Evolutionary conservation across 352 stramenopile genomes (phyloP).

Genomic region (Globisporangium acanthophoron): DNA sequence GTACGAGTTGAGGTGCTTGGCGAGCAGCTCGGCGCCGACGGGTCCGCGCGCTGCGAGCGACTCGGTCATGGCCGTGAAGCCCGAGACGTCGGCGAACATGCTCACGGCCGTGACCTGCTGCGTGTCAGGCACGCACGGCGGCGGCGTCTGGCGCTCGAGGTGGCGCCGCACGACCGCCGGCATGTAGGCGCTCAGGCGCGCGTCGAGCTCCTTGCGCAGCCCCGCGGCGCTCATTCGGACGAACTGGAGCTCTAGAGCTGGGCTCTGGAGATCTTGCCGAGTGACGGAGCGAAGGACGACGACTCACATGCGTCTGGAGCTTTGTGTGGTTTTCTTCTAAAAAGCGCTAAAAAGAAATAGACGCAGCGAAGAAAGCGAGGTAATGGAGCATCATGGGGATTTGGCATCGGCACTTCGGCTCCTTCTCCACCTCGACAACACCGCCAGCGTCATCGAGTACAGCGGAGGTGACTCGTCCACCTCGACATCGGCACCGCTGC

Average conservation of each 20-base stretch:
- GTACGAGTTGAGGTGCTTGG: constrained; percentile 92
- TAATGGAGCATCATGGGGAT: too few relatives aligned
- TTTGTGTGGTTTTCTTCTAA: too few relatives aligned
- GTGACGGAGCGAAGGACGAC: not conserved
- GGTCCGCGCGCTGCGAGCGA: constrained; percentile 80
- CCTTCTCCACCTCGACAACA: too few relatives aligned
- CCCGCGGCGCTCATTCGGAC: constrained; percentile 12
- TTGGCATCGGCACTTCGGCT: too few relatives aligned
- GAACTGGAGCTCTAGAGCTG: not conserved
- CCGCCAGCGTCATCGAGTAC: too few relatives aligned
- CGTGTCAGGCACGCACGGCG: constrained; percentile 51
- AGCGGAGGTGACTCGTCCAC: too few relatives aligned
- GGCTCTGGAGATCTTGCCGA: too few relatives aligned
- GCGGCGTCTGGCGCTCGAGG: constrained; percentile 44
- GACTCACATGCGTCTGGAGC: too few relatives aligned
- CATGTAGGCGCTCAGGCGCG: constrained; percentile 76
- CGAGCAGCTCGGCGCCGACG: constrained; percentile 86
- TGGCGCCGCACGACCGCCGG: constrained; percentile 74
- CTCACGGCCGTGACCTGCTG: constrained; percentile 79
- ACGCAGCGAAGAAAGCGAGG: too few relatives aligned
- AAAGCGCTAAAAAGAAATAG: too few relatives aligned
- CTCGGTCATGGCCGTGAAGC: constrained; percentile 93
- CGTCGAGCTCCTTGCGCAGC: constrained; percentile 75
- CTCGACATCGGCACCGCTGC: too few relatives aligned
- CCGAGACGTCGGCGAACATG: constrained; percentile 93